A percentile compares a stretch with the other conserved stretches of the same genome.
Evolutionary conservation across 345 rosid species (phyloP).

Genomic region (Salix exigua): DNA sequence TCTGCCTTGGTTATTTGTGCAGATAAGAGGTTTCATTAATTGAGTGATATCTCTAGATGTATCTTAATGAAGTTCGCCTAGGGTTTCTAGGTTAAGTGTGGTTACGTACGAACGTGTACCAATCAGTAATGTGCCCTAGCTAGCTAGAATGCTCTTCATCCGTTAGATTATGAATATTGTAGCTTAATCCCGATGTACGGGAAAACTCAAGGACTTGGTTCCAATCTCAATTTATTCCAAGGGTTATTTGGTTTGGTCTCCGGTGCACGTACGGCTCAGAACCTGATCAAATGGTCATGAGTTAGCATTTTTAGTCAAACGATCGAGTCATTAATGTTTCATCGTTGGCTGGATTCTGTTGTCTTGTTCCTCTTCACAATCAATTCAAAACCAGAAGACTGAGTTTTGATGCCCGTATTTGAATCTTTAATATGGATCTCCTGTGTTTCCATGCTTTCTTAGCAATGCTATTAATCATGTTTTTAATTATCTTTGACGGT

Average conservation of each 20-base stretch:
- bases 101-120: conserved; percentile 5
- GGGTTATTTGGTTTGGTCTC: not conserved
- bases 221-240: conserved; percentile 30
- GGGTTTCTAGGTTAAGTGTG: conserved; percentile 19
- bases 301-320: not conserved
- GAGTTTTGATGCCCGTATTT: not conserved
- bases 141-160: not conserved
- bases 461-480: not conserved
- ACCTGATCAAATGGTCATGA: not conserved
- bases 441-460: not conserved
- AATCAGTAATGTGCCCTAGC: not conserved
- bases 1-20: conserved; percentile 14
- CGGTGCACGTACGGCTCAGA: not conserved
- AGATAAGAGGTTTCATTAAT: not conserved
- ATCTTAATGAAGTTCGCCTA: conserved; percentile 28
- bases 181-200: conserved; percentile 22
- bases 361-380: not conserved
- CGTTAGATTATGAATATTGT: conserved; percentile 14
- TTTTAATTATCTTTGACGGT: too few relatives aligned
- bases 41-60: not conserved
- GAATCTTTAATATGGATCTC: not conserved
- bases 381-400: not conserved
- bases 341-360: conserved; percentile 5
- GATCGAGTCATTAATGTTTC: conserved; percentile 4
- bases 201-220: conserved; percentile 32